Base-by-base conservation (phyloP, 1,139 yeast genomes). In the Candida mesenterica region DNA sequence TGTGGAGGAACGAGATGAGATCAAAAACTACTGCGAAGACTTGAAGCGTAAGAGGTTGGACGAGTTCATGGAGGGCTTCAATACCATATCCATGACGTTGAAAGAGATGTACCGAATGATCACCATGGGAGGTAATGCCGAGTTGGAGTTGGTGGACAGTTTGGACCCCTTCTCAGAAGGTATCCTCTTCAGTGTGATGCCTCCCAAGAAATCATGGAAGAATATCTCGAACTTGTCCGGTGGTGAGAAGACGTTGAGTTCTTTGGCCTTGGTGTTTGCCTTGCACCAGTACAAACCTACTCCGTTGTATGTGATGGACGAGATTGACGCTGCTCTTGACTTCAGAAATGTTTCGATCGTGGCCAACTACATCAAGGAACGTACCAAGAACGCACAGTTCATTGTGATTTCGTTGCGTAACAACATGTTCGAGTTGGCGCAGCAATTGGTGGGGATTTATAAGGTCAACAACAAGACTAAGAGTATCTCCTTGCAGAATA, bases 71-170 rank as follows among this genome's bases (percentile, higher is more conserved):
- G 79, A 77, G 44, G 98, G 99, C 0, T 92, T 94, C 64, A 79
- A 82, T 47, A 72, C 79, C 20, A 94, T 94, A 24, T 89, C 97
- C 1, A 71, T 82, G 60, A 86, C 96, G 5, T 73, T 94, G 44
- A 92, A 92, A 58, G 97, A 88, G 52, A 90, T 94, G 97, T 94
- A 94, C 54, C 95, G 90, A 53, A 87, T 92, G 95, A 92, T 94
- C 42, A 94, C 98, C 1, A 89, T 92, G 95, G 98, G 98, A 12
- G 99, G 99, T 27, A 94, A 90, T 65, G 99, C 99, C 0, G 98
- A 94, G 58, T 71, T 94, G 30, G 99, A 94, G 55, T 73, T 92
- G 36, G 97, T 90, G 15, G 98, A 94, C 56, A 83, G 95, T 46
- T 74, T 92, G 52, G 98, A 94, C 59, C 98, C 98, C n/a, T 94